A percentile compares a stretch with the other conserved stretches of the same genome.
These are phyloP conservation scores for Colletotrichum agaves DNA, from an alignment of 2,329 filamentous ascomycete species.

Conservation along the genomic window DNA sequence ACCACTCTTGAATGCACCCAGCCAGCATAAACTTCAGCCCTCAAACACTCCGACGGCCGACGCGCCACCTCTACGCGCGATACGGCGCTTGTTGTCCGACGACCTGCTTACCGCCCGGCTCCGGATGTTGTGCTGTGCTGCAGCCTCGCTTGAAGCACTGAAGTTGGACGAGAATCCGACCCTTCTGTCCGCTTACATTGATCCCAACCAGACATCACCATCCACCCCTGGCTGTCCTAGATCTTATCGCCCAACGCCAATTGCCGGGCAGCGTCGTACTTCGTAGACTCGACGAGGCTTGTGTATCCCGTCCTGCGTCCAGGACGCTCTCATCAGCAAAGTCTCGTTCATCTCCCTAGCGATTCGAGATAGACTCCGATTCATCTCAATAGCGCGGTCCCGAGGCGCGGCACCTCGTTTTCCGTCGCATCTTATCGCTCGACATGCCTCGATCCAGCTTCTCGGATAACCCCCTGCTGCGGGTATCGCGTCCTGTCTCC, in stretches of 20 bases:
- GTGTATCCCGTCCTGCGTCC: background rate
- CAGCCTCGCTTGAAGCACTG: background rate
- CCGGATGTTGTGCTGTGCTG: background rate
- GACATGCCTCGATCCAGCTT: constrained; percentile 59
- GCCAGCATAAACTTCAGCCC: background rate
- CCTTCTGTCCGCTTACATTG: background rate
- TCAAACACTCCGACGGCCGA: constrained; percentile 14
- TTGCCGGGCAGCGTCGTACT: background rate
- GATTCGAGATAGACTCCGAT: no score
- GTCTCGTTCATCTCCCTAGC: background rate
- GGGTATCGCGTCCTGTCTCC: constrained; percentile 82
- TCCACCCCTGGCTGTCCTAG: background rate
- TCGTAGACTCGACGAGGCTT: background rate
- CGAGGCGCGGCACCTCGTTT: constrained; percentile 25
- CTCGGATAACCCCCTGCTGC: constrained; percentile 68
- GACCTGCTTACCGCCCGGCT: constrained; percentile 9
- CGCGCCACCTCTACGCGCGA: constrained; percentile 23
- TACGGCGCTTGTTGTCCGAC: constrained; percentile 18
- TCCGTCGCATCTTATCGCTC: constrained; percentile 20
- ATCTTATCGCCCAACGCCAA: background rate
- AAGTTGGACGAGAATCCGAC: constrained; percentile 8
- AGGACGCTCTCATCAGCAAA: background rate
- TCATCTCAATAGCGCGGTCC: constrained; percentile 10
- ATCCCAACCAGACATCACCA: constrained; percentile 11
- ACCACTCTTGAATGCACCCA: background rate